These are phyloP conservation scores for Elongisporangium undulatum DNA, from an alignment of 352 stramenopile species.

Conservation along the genomic window DNA sequence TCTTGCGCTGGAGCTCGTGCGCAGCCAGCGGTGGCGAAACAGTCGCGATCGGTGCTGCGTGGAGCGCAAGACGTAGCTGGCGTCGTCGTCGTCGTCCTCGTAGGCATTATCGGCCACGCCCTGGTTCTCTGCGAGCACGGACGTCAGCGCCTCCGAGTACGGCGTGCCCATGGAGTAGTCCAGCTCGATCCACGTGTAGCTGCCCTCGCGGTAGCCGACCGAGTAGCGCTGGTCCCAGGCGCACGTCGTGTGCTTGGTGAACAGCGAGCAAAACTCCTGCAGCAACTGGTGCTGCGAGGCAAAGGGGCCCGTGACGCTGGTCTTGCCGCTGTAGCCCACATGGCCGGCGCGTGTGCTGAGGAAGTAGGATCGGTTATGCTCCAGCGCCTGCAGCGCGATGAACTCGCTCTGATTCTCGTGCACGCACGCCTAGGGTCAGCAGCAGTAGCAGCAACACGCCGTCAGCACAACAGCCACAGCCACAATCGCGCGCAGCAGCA, in stretches of 20 bases:
- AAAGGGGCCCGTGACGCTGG: conserved; percentile 38
- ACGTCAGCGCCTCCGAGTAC: conserved; percentile 35
- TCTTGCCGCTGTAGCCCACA: conserved; percentile 41
- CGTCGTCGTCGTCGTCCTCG: conserved; percentile 26
- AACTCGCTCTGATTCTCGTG: conserved; percentile 66
- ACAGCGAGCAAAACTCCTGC: conserved; percentile 41
- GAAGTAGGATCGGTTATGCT: conserved; percentile 39
- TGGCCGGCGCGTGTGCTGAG: conserved; percentile 46
- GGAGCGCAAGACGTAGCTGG: too few species aligned
- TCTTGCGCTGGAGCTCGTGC: conserved; percentile 6
- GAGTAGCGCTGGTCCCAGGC: conserved; percentile 52
- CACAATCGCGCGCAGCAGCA: conserved; percentile 1
- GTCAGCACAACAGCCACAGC: conserved; percentile 7
- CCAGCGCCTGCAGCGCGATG: conserved; percentile 52
- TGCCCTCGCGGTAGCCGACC: conserved; percentile 49
- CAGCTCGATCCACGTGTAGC: conserved; percentile 70
- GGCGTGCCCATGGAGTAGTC: conserved; percentile 44
- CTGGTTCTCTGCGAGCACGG: conserved; percentile 24
- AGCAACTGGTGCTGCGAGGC: conserved; percentile 26
- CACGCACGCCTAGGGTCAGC: conserved; percentile 42
- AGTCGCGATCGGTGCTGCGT: conserved; percentile 4
- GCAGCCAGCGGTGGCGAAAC: conserved; percentile 14
- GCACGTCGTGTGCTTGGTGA: conserved; percentile 42
- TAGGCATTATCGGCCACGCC: conserved; percentile 22
- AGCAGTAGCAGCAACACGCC: not conserved